A percentile compares a stretch with the other conserved stretches of the same genome.
Evolutionary conservation across 2,329 filamentous ascomycete species (phyloP).

Genomic region (Colletotrichum theobromicola): DNA sequence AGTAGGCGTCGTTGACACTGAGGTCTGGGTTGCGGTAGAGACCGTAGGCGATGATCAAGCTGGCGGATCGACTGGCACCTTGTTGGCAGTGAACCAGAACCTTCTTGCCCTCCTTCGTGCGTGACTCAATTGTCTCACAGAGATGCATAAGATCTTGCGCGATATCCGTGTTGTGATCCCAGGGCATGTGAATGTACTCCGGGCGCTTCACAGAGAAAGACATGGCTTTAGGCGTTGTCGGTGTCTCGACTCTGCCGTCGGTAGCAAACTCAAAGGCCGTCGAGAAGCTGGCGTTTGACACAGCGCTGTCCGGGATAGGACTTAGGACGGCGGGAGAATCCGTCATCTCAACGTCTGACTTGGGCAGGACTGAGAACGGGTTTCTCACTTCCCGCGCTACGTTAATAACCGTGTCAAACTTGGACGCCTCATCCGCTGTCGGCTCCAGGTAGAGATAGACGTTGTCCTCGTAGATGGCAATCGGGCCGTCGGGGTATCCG

Average conservation of each 20-base stretch:
- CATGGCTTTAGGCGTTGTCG: constrained; percentile 63
- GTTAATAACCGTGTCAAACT: constrained; percentile 85
- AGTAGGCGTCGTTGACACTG: constrained; percentile 83
- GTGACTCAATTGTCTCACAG: constrained; percentile 77
- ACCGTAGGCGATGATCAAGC: constrained; percentile 85
- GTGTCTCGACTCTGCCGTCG: constrained; percentile 48
- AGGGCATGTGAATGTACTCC: constrained; percentile 86
- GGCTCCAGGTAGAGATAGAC: constrained; percentile 84
- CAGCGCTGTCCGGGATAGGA: constrained; percentile 59
- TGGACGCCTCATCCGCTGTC: constrained; percentile 75
- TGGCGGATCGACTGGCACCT: constrained; percentile 83
- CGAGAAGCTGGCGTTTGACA: constrained; percentile 61
- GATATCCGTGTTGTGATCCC: constrained; percentile 90
- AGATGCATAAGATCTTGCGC: constrained; percentile 76
- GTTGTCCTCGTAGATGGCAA: constrained; percentile 80
- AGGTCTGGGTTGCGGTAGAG: constrained; percentile 78
- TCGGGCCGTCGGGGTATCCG: constrained; percentile 81
- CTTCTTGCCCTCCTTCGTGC: constrained; percentile 75
- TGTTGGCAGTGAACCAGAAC: constrained; percentile 87
- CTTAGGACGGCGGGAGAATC: constrained; percentile 44
- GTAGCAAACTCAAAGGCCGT: constrained; percentile 64
- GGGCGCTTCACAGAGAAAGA: constrained; percentile 56
- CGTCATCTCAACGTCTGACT: constrained; percentile 31
- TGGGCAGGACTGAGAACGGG: constrained; percentile 60
- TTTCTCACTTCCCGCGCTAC: constrained; percentile 83